Evolutionary conservation across 768 basidiomycete species (phyloP).

Genomic region (Filobasidium floriforme): DNA sequence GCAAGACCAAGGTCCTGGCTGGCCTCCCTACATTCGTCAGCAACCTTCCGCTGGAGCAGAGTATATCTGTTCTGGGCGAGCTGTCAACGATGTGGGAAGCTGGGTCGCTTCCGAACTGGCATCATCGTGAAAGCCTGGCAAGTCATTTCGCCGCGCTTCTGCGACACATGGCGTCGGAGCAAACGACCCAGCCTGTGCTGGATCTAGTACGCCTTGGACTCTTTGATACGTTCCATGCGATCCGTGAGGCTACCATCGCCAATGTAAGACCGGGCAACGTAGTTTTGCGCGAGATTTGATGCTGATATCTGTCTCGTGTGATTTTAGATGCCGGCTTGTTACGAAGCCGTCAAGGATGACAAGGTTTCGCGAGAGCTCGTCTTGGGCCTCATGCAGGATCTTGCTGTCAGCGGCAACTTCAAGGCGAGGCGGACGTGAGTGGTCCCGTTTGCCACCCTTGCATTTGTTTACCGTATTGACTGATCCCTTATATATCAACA

Average conservation of each 20-base stretch:
- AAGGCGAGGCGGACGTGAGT: conserved; percentile 67
- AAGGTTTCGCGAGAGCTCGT: conserved; percentile 28
- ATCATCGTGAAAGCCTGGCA: conserved; percentile 66
- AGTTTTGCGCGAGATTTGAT: conserved; percentile 11
- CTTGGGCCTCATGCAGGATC: conserved; percentile 48
- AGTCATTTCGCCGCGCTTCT: conserved; percentile 53
- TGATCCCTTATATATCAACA: conserved; percentile 19
- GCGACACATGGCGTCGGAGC: conserved; percentile 39
- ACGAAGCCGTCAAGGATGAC: conserved; percentile 32
- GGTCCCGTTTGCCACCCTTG: conserved; percentile 20
- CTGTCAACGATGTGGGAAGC: conserved; percentile 56
- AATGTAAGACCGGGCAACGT: conserved; percentile 51
- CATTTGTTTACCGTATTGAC: conserved; percentile 18
- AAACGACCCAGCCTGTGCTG: conserved; percentile 51
- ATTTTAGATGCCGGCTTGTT: conserved; percentile 31
- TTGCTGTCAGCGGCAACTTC: conserved; percentile 41
- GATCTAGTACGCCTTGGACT: conserved; percentile 58
- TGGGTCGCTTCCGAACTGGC: conserved; percentile 61
- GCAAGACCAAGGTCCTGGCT: conserved; percentile 65
- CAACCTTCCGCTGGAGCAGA: conserved; percentile 49
- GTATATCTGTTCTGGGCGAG: conserved; percentile 44
- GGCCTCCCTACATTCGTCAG: conserved; percentile 56
- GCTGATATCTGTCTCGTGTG: neutral
- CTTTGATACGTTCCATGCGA: conserved; percentile 72
- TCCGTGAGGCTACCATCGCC: conserved; percentile 65